Evolutionary conservation across 148 eudicot species (phyloP), one percentile per base, ranked within the genome.

Genomic region (Spergularia marina): DNA sequence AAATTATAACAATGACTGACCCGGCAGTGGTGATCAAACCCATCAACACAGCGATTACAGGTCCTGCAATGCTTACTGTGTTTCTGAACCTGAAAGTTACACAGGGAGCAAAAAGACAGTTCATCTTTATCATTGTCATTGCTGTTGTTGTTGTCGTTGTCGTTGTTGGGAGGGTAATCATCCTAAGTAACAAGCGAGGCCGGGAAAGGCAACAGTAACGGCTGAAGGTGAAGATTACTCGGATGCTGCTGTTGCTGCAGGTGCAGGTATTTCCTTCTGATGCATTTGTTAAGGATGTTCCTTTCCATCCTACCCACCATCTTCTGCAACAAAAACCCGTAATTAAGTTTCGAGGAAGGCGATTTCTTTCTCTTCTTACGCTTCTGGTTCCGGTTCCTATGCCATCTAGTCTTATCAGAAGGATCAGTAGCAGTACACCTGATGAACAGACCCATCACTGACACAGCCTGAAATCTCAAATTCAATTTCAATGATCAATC

Each of bases 21-120:
- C 85, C 94, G 86, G 79, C 98, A 94, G 80, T 94, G 98, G 76
- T 94, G 97, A 89, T 94, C 98, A 75, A 94, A 94, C 25, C 98
- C 98, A 75, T 94, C 96, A 30, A 94, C 97, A 41, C 98, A 94
- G 13, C 97, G 87, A 66, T 91, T 94, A 81, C 98, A 94, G 36
- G 91, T 85, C 79, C 97, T 78, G 76, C 97, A 94, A 77, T 94
- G 98, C 76, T 94, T 94, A 85, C 98, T 94, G 74, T 88, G 86
- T 78, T 83, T 87, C 68, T 85, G 84, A 36, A 94, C 97, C 90
- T 90, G 91, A 56, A 77, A 84, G 78, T 91, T 88, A 53, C 98
- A 94, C 59, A 89, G 83, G 65, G 90, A 77, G 74, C 98, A 94
- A 83, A 86, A 94, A 10, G 97, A 89, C 74, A 88, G 73, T 30